These are phyloP conservation scores for Neobulgaria alba DNA, from an alignment of 2,329 filamentous ascomycete species.

Conservation along the genomic window DNA sequence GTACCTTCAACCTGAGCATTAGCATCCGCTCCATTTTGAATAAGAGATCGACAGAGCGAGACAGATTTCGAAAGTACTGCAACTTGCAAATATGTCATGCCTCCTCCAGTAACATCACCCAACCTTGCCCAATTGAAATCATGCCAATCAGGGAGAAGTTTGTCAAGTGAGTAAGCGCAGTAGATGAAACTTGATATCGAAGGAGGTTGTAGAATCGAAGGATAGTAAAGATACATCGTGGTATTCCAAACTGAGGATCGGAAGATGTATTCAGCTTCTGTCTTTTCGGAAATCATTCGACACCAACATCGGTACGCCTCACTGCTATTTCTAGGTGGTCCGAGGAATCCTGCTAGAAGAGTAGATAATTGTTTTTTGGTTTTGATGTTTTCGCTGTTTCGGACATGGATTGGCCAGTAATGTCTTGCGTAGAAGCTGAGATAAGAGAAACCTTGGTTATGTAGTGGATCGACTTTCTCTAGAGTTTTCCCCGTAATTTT, in stretches of 20 bases:
- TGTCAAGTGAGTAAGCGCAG: background rate
- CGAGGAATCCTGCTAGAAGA: slow-evolving; percentile 3
- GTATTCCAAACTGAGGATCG: background rate
- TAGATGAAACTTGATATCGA: slow-evolving; percentile 2
- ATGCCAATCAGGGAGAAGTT: background rate
- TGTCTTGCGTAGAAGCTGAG: background rate
- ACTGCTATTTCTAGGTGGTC: slow-evolving; percentile 3
- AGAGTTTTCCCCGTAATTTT: no score
- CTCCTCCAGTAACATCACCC: background rate
- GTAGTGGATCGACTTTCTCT: background rate
- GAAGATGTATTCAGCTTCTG: background rate
- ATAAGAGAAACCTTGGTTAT: background rate
- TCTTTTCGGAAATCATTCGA: background rate
- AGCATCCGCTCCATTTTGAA: background rate
- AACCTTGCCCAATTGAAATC: background rate
- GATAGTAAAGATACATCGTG: no score
- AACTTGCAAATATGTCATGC: background rate
- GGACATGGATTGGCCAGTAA: background rate
- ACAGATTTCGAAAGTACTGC: background rate
- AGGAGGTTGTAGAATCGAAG: no score
- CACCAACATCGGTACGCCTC: slow-evolving; percentile 2
- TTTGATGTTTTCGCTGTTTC: background rate
- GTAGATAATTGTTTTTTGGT: background rate
- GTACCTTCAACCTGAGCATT: background rate
- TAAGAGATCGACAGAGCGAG: background rate